Evolutionary conservation across 192 early-diverging fungal genomes (phyloP), one percentile per base, ranked within the genome.

Genomic region (Allomyces javanicus): DNA sequence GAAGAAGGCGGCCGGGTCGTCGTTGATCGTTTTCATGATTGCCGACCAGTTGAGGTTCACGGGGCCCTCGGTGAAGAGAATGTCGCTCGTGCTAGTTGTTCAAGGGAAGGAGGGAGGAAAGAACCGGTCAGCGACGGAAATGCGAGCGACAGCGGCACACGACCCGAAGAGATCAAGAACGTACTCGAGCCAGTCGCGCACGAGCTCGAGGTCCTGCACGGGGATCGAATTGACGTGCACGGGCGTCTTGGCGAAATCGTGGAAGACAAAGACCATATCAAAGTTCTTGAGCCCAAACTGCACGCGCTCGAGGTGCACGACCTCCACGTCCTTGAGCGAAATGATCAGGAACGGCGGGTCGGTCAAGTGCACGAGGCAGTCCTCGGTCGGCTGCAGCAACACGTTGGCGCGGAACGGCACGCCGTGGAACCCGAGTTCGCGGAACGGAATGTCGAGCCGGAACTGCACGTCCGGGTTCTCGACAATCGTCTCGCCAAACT

Each of bases 21-120:
- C 84, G 73, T 89, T 88, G 40, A 99, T 84, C 0, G 93, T 97
- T 76, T 96, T 99, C 96, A 99, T 99, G 75, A 99, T 99, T 72
- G 85, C 85, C 9, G 85, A 68, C 96, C 96, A 99, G 74, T 87
- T 89, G 67, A 97, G 79, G 71, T 94, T 95, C 68, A 92, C 86
- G 6, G 90, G 89, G 25, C 94, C 94, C 72, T 99, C 94, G 14
- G 85, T 89, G 73, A 90, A 94, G 7, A 87, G 80, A 66, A 99
- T 83, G 70, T 99, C 93, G 69, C 94, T 86, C 24, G 89, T 86
- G 72, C 86, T 87, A 71, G 62, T 25, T 24, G 62, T n/a, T n/a
- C n/a, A n/a, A n/a, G n/a, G n/a, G n/a, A n/a, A n/a, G n/a, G n/a
- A n/a, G 61, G 40, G 24, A n/a, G 7, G n/a, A 64, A 62, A 62